Conservation (phyloP, 176 grass and related monocot species). For the Oryza glaberrima region DNA sequence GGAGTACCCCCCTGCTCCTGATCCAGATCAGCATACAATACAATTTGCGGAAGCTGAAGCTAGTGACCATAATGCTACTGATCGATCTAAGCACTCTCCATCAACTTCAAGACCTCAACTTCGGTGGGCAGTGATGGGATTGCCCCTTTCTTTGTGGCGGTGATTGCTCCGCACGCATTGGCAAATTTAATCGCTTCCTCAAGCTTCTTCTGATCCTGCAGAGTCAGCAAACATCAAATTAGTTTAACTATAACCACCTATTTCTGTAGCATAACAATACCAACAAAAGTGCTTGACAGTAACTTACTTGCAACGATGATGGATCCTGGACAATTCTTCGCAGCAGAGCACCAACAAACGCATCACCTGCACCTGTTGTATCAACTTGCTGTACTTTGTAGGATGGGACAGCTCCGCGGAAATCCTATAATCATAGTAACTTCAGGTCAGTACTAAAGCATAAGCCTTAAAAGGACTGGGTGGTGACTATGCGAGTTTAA, state of each 20-base stretch:
- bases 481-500: background rate
- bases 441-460: background rate
- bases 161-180: slow-evolving; percentile 84
- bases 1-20: slow-evolving; percentile 37
- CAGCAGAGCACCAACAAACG: slow-evolving; percentile 80
- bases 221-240: slow-evolving; percentile 1
- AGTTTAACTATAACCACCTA: background rate
- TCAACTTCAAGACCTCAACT: slow-evolving; percentile 57
- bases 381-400: slow-evolving; percentile 82
- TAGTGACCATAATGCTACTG: slow-evolving; percentile 8
- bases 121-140: slow-evolving; percentile 77
- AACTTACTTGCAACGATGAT: slow-evolving; percentile 73
- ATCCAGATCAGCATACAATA: slow-evolving; percentile 53
- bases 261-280: background rate
- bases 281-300: background rate
- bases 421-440: slow-evolving; percentile 61
- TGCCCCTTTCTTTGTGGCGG: slow-evolving; percentile 84
- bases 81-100: slow-evolving; percentile 56
- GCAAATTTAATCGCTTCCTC: slow-evolving; percentile 67
- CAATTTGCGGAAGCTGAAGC: slow-evolving; percentile 41
- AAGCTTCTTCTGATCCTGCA: slow-evolving; percentile 82
- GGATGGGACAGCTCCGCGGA: slow-evolving; percentile 64
- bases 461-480: background rate
- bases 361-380: slow-evolving; percentile 91
- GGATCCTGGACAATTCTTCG: slow-evolving; percentile 68